Conservation (phyloP, 768 basidiomycete species). For the Phaffia australis region DNA sequence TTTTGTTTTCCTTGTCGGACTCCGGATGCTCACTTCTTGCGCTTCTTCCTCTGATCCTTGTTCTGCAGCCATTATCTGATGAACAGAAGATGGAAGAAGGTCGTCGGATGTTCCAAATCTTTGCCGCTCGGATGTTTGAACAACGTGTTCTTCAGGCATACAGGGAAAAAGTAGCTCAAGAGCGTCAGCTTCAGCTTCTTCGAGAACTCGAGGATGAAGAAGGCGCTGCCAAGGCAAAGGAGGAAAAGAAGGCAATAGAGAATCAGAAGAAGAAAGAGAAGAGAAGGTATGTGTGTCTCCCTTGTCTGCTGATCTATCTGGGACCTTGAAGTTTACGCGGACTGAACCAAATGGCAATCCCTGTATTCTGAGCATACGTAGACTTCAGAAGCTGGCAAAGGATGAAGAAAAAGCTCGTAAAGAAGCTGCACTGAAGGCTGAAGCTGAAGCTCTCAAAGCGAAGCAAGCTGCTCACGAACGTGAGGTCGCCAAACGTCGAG, state of each 20-base stretch:
- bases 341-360: not conserved
- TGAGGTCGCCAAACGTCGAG: constrained; percentile 65
- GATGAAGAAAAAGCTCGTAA: constrained; percentile 78
- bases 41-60: not conserved
- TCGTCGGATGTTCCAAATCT: constrained; percentile 98
- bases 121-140: constrained; percentile 98
- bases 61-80: constrained; percentile 56
- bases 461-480: constrained; percentile 69
- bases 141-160: constrained; percentile 94
- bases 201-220: constrained; percentile 95
- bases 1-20: not conserved
- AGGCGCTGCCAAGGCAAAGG: constrained; percentile 68
- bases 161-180: constrained; percentile 91
- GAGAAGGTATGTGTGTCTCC: constrained; percentile 54
- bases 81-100: constrained; percentile 99
- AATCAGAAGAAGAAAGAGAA: constrained; percentile 99
- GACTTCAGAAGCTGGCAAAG: constrained; percentile 82
- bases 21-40: not conserved
- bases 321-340: not conserved
- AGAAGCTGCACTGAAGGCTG: constrained; percentile 57
- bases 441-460: constrained; percentile 62
- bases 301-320: not conserved
- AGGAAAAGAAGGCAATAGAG: constrained; percentile 82
- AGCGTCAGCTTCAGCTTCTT: constrained; percentile 81
- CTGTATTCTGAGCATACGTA: constrained; percentile 35